Evolutionary conservation across 2,329 filamentous ascomycete genomes (phyloP).

Genomic region (Ophiostoma piceae): DNA sequence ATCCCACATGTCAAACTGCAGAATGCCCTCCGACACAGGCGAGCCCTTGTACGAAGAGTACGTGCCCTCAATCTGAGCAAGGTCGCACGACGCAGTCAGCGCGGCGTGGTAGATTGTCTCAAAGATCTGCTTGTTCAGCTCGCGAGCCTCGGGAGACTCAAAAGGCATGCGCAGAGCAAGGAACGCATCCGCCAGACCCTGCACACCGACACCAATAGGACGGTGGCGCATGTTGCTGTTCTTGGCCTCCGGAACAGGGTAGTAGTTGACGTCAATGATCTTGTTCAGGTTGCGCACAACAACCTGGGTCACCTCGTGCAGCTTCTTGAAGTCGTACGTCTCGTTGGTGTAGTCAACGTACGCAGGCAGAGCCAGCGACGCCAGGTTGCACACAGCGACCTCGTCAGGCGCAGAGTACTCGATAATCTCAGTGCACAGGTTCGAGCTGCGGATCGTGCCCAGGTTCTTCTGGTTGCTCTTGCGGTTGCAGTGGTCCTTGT

Average conservation of each 20-base stretch:
- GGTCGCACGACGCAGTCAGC: slow-evolving; percentile 78
- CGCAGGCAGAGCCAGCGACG: slow-evolving; percentile 84
- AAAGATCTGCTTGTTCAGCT: slow-evolving; percentile 97
- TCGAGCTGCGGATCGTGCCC: slow-evolving; percentile 96
- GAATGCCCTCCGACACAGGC: slow-evolving; percentile 87
- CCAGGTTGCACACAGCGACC: slow-evolving; percentile 97
- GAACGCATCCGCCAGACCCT: slow-evolving; percentile 97
- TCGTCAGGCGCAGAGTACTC: slow-evolving; percentile 97
- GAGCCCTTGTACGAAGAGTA: slow-evolving; percentile 92
- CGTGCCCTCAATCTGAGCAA: slow-evolving; percentile 75
- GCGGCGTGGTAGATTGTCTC: slow-evolving; percentile 99
- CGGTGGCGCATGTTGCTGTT: slow-evolving; percentile 98
- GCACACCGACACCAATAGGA: slow-evolving; percentile 92
- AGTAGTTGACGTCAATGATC: slow-evolving; percentile 98
- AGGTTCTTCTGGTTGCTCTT: slow-evolving; percentile 99
- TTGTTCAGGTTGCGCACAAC: slow-evolving; percentile 94
- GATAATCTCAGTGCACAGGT: slow-evolving; percentile 97
- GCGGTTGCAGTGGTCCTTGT: slow-evolving; percentile 96
- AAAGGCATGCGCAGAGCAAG: slow-evolving; percentile 94
- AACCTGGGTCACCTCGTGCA: slow-evolving; percentile 89
- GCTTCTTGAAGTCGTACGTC: slow-evolving; percentile 90
- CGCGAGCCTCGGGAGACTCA: slow-evolving; percentile 86
- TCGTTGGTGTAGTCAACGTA: slow-evolving; percentile 83
- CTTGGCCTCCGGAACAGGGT: slow-evolving; percentile 87
- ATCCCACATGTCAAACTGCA: slow-evolving; percentile 99